These are phyloP conservation scores for Suillus subalutaceus DNA, from an alignment of 768 basidiomycete species.

Conservation along the genomic window DNA sequence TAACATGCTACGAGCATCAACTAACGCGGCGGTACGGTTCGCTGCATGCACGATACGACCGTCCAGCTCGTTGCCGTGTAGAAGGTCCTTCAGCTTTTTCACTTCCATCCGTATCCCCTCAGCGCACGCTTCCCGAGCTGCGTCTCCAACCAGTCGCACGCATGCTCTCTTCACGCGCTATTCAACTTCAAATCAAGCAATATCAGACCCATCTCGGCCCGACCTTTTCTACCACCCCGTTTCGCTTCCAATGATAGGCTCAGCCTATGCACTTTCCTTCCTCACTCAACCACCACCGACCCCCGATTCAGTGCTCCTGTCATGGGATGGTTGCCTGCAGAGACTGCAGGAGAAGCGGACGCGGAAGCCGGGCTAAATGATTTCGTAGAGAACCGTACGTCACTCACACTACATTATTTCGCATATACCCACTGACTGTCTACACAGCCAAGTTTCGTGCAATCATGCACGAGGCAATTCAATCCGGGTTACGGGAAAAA, in stretches of 20 bases:
- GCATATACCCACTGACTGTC: not conserved
- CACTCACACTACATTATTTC: not conserved
- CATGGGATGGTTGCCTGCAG: constrained; percentile 68
- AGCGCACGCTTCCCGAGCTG: constrained; percentile 8
- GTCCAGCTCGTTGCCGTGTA: not conserved
- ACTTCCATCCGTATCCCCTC: not conserved
- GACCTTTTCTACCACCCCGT: constrained; percentile 74
- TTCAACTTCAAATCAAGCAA: constrained; percentile 24
- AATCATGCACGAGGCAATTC: constrained; percentile 63
- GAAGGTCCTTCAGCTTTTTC: too few relatives aligned
- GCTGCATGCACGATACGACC: not conserved
- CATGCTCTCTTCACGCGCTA: constrained; percentile 9
- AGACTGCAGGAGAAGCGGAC: constrained; percentile 28
- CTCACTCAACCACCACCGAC: constrained; percentile 47
- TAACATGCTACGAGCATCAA: not conserved
- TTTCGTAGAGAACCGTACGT: constrained; percentile 73
- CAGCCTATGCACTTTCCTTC: constrained; percentile 71
- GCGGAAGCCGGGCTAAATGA: constrained; percentile 63
- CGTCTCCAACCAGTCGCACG: not conserved
- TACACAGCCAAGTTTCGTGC: constrained; percentile 52
- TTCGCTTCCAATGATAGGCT: constrained; percentile 44
- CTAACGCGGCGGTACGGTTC: not conserved
- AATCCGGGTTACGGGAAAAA: constrained; percentile 53
- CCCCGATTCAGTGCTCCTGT: constrained; percentile 52
- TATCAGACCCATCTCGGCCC: constrained; percentile 60